Conservation (phyloP, 768 basidiomycete genomes). For the Suillus spraguei region DNA sequence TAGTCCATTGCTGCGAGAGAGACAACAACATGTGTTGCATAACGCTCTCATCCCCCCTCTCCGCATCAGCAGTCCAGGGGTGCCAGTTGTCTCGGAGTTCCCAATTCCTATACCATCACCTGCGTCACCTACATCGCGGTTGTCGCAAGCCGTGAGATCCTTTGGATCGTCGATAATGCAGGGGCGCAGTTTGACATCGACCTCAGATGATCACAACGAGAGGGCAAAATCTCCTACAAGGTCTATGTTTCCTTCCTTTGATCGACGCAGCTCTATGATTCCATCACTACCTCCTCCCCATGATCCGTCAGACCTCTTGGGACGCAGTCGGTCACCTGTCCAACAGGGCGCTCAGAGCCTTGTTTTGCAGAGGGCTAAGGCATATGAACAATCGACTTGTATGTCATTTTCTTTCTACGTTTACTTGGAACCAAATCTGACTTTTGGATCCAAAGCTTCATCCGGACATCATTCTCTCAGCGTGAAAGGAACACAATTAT, state of each 20-base stretch:
- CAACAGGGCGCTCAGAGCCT: conserved; percentile 26
- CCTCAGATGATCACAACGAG: conserved; percentile 16
- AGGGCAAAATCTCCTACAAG: conserved; percentile 14
- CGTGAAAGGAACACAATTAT: conserved; percentile 37
- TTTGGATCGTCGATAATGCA: conserved; percentile 27
- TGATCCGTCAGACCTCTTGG: conserved; percentile 14
- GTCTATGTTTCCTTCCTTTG: conserved; percentile 17
- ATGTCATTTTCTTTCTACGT: conserved; percentile 5
- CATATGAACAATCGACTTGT: conserved; percentile 31
- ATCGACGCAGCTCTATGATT: conserved; percentile 15
- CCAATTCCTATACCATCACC: conserved; percentile 19
- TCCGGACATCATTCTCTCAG: neutral
- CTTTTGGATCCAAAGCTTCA: conserved; percentile 3
- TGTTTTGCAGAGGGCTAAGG: conserved; percentile 32
- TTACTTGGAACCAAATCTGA: neutral
- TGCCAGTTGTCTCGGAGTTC: conserved; percentile 24
- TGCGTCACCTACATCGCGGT: conserved; percentile 21
- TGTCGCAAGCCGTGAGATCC: conserved; percentile 23
- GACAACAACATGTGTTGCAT: conserved; percentile 2
- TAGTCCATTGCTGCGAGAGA: conserved; percentile 6
- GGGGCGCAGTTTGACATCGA: conserved; percentile 16
- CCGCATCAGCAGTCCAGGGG: conserved; percentile 21
- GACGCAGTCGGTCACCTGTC: conserved; percentile 12
- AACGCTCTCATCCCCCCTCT: conserved; percentile 17
- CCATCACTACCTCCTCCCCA: conserved; percentile 10